Percentiles rank a stretch among this genome's conserved stretches.
phyloP scores from a whole-genome alignment of 1,284 basidiomycete species.

The Coniophora puteana region DNA sequence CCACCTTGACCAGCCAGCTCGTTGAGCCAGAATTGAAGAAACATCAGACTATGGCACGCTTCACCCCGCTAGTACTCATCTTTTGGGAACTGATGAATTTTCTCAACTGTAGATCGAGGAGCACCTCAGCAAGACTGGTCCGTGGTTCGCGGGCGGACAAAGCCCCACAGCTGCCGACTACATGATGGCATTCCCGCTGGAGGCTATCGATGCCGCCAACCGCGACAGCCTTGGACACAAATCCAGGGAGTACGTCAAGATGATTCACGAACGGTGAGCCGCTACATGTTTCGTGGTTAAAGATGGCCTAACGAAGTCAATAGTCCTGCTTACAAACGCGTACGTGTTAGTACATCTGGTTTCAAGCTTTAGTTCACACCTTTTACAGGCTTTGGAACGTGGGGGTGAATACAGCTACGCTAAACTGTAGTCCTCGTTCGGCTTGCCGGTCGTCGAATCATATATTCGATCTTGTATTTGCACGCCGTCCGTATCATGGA shows the following conservation, averaged over 20 bases:
- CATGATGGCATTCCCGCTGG: slow-evolving; percentile 36
- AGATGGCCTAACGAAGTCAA: neutral
- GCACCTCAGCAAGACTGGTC: slow-evolving; percentile 27
- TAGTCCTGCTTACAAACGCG: slow-evolving; percentile 34
- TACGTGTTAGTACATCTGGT: slow-evolving; percentile 13
- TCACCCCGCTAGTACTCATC: neutral
- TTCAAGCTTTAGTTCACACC: neutral
- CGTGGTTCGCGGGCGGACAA: slow-evolving; percentile 36
- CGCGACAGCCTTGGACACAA: slow-evolving; percentile 20
- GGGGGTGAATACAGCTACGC: slow-evolving; percentile 32
- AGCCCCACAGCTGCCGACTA: slow-evolving; percentile 39
- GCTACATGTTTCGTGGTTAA: neutral
- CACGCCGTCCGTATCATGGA: no score
- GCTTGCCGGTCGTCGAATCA: no score
- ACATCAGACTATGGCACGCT: slow-evolving; percentile 26
- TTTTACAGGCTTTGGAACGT: slow-evolving; percentile 30
- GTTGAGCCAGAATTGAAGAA: slow-evolving; percentile 30
- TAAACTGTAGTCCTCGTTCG: no score
- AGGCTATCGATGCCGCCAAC: slow-evolving; percentile 13
- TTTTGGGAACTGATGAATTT: no score
- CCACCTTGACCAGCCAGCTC: slow-evolving; percentile 20
- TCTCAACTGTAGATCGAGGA: slow-evolving; percentile 29
- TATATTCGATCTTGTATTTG: no score
- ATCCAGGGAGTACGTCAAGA: slow-evolving; percentile 26
- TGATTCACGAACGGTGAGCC: slow-evolving; percentile 28